Percentiles rank a stretch among this genome's conserved stretches.
phyloP scores from a whole-genome alignment of 192 early-diverging fungal genomes.

The Coemansia erecta region DNA sequence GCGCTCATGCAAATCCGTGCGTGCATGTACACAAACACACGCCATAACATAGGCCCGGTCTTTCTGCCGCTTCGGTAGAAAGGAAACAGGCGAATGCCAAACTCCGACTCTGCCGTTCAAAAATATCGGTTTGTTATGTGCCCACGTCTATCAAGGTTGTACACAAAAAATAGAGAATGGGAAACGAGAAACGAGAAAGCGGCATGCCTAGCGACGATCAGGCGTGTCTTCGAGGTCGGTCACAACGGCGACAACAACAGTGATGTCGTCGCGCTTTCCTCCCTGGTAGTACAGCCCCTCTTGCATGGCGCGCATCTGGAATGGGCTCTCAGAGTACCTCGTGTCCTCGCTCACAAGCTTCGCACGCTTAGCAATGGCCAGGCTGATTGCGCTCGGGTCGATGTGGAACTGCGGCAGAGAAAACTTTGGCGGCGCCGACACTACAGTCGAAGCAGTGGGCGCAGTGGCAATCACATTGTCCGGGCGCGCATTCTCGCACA shows the following conservation, averaged over 20 bases:
- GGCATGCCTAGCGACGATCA: constrained; percentile 55
- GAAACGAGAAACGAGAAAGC: not conserved
- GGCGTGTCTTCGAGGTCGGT: constrained; percentile 73
- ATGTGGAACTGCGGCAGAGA: constrained; percentile 53
- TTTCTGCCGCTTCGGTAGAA: too few relatives aligned
- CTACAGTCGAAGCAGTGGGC: constrained; percentile 10
- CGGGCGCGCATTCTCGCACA: constrained; percentile 5
- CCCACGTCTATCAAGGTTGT: too few relatives aligned
- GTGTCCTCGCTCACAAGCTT: constrained; percentile 78
- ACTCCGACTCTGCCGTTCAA: too few relatives aligned
- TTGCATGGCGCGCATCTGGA: constrained; percentile 89
- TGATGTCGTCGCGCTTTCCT: constrained; percentile 95
- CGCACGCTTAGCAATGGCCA: constrained; percentile 76
- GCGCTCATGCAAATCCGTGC: too few relatives aligned
- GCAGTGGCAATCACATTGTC: constrained; percentile 10
- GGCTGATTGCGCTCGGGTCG: constrained; percentile 76
- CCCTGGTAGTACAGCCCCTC: constrained; percentile 94
- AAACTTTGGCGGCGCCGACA: constrained; percentile 16
- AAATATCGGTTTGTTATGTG: too few relatives aligned
- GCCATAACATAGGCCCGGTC: too few relatives aligned
- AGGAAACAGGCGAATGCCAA: too few relatives aligned
- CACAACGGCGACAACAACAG: constrained; percentile 83
- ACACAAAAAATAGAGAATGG: not conserved
- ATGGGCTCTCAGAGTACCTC: constrained; percentile 74
- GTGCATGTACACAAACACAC: too few relatives aligned